Conservation (phyloP, 139 green algal species). For the Coccomyxa sp. region DNA sequence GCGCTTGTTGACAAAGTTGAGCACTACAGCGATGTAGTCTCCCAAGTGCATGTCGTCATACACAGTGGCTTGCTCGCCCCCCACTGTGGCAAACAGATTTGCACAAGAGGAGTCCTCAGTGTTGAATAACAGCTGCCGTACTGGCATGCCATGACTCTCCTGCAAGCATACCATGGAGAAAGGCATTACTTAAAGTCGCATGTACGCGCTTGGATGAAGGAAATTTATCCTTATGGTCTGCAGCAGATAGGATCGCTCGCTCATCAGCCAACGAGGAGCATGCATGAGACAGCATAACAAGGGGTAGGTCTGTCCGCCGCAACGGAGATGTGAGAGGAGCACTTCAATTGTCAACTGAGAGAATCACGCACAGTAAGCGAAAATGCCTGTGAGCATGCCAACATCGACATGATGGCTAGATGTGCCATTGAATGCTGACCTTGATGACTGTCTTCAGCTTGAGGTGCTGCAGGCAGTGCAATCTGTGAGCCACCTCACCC, state of each 20-base stretch:
- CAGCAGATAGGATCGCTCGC: background rate
- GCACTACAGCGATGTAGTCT: constrained; percentile 53
- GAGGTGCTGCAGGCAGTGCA: constrained; percentile 38
- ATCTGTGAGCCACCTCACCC: constrained; percentile 22
- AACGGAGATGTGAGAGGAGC: no score
- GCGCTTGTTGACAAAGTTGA: constrained; percentile 52
- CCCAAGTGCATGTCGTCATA: constrained; percentile 73
- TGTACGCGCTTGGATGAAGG: background rate
- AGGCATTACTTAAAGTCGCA: background rate
- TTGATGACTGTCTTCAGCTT: constrained; percentile 60
- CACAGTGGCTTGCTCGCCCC: constrained; percentile 56
- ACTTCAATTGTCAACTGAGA: background rate
- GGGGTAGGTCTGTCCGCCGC: no score
- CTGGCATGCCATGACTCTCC: constrained; percentile 47
- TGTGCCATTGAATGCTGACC: constrained; percentile 9
- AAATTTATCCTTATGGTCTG: background rate
- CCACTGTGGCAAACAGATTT: constrained; percentile 60
- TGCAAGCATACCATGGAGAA: constrained; percentile 12
- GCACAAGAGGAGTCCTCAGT: background rate
- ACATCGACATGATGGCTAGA: background rate
- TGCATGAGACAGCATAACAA: no score
- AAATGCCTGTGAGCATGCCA: background rate
- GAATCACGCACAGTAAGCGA: background rate
- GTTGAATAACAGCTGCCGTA: constrained; percentile 46
- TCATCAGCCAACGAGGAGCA: no score